A percentile compares a stretch with the other conserved stretches of the same genome.
Conservation (phyloP, 2,329 filamentous ascomycete genomes). For the Aaosphaeria pasadenensis region DNA sequence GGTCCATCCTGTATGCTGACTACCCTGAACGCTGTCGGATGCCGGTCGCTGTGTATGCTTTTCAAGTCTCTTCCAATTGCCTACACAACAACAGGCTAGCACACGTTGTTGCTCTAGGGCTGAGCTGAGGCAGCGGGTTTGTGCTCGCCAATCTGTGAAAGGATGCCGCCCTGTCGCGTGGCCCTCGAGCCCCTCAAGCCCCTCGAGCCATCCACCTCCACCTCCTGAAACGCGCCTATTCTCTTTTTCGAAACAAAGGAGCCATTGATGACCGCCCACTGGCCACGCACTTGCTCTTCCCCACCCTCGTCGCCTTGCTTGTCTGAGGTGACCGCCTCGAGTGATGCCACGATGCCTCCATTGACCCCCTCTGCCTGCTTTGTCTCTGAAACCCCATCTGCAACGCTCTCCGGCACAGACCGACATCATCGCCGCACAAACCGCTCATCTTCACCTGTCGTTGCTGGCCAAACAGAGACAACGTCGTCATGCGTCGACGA, state of each 20-base stretch:
- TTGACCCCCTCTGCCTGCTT: constrained; percentile 1
- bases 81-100: not conserved
- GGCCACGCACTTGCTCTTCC: not conserved
- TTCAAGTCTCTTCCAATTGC: not conserved
- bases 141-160: not conserved
- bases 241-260: constrained; percentile 8
- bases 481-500: constrained; percentile 1
- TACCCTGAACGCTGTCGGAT: constrained; percentile 4
- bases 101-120: constrained; percentile 5
- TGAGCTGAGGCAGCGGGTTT: constrained; percentile 5
- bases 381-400: constrained; percentile 10
- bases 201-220: not conserved
- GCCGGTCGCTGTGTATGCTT: not conserved
- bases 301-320: not conserved
- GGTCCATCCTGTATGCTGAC: constrained; percentile 1
- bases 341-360: constrained; percentile 1
- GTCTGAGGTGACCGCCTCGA: not conserved
- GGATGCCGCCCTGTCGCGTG: not conserved
- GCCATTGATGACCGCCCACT: not conserved
- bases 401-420: constrained; percentile 2
- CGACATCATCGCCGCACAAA: constrained; percentile 6
- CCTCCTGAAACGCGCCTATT: not conserved
- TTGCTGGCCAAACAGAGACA: not conserved
- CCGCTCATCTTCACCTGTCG: not conserved
- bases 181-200: constrained; percentile 2